A percentile compares a stretch with the other conserved stretches of the same genome.
Evolutionary conservation across 2,329 filamentous ascomycete species (phyloP).

Genomic region (Pestalotiopsis fici): DNA sequence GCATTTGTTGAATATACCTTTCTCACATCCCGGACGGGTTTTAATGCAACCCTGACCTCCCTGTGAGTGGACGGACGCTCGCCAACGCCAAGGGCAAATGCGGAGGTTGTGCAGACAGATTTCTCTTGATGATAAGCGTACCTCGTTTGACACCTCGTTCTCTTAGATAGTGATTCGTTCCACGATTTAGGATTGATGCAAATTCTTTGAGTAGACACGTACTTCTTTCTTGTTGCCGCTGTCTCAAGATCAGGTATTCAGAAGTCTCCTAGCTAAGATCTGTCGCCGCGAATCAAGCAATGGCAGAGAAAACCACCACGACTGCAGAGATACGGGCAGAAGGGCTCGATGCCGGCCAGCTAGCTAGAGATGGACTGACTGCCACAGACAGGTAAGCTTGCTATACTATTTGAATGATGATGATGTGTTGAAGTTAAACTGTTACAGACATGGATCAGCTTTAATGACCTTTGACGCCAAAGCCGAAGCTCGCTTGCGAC

Average conservation of each 20-base stretch:
- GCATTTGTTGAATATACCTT: not conserved
- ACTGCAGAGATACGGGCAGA: not conserved
- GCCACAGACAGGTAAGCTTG: conserved; percentile 44
- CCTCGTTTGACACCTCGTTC: not conserved
- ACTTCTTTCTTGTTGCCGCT: not conserved
- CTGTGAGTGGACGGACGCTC: not conserved
- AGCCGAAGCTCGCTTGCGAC: conserved; percentile 56
- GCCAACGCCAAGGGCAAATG: not conserved
- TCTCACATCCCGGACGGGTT: not conserved
- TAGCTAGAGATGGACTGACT: conserved; percentile 31
- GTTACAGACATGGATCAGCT: conserved; percentile 45
- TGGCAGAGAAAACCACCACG: not conserved
- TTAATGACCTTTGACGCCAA: conserved; percentile 55
- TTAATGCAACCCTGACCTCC: not conserved
- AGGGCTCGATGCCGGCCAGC: not conserved
- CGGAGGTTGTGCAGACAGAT: not conserved
- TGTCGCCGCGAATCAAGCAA: not conserved
- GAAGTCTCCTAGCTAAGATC: not conserved
- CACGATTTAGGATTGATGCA: not conserved
- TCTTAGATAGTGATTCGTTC: not conserved
- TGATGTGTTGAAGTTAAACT: not conserved
- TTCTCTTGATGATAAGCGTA: not conserved
- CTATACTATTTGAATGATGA: not conserved
- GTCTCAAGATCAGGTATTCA: not conserved
- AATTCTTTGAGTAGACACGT: not conserved